Base-by-base conservation (phyloP, 495 filamentous ascomycete genomes). In the Podospora australis region DNA sequence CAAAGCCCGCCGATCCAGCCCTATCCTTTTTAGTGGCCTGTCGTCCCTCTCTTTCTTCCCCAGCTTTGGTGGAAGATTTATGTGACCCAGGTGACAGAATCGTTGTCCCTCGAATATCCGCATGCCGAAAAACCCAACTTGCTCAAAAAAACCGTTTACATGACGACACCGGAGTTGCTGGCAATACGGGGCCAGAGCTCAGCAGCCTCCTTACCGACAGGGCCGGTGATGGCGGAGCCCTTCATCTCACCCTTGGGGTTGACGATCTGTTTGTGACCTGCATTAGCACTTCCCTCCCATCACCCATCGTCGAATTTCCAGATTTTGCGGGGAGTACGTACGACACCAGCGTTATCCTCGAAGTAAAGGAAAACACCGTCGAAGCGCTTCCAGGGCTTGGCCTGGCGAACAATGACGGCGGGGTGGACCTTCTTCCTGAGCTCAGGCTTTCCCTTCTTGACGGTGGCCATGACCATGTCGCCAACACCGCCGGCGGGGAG, bases 241-340 rank as follows among this genome's bases (percentile, higher is more conserved):
- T 99, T 99, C 92, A 99, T 99, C 79, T 99, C 92, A 76, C 92
- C 92, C 84, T 99, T 99, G 73, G 90, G 88, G 80, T 99, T 99
- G 79, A 99, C 94, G 66, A 97, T 99, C 90, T 95, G 66, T 43
- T 9, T 35, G 47, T 58, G 39, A 58, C 52, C 50, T 17, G 7
- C 21, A 7, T 22, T 5, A 41, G 23, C 23, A 14, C 17, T 39
- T 8, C 23, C 11, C 2, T 2, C 29, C n/a, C 34, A 10, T 16
- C n/a, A 10, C 6, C 5, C 11, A 36, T 30, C 10, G 4, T 19
- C 2, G 6, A 38, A n/a, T n/a, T n/a, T n/a, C n/a, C n/a, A n/a
- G n/a, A n/a, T n/a, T n/a, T n/a, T n/a, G 6, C 17, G 24, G 21
- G 29, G 22, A 41, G 9, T 39, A 88, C 87, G 75, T 74, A 94